Evolutionary conservation across 148 eudicot species (phyloP).

Genomic region (Chenopodium album): DNA sequence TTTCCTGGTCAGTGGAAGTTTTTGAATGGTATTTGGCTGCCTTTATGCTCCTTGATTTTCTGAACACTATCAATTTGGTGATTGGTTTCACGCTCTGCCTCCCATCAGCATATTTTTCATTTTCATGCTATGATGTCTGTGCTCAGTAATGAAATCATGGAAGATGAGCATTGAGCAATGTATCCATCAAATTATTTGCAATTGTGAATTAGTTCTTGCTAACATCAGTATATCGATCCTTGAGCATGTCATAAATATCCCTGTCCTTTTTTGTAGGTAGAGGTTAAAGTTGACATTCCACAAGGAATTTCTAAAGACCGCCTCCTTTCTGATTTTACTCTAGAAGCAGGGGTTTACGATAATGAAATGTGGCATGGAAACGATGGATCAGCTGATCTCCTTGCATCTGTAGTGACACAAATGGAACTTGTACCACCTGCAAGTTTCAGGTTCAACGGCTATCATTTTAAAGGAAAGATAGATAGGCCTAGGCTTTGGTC

Average conservation of each 20-base stretch:
- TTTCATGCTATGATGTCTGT: background rate
- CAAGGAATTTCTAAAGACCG: conserved; percentile 43
- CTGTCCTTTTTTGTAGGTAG: conserved; percentile 55
- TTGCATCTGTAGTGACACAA: conserved; percentile 51
- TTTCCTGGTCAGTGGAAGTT: background rate
- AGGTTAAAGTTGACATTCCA: conserved; percentile 77
- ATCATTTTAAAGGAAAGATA: conserved; percentile 61
- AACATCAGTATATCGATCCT: background rate
- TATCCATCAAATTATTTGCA: background rate
- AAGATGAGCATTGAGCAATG: background rate
- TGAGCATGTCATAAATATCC: background rate
- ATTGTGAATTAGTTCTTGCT: background rate
- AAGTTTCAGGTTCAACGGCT: conserved; percentile 59
- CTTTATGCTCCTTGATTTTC: background rate
- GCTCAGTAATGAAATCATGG: background rate
- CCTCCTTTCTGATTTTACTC: conserved; percentile 48
- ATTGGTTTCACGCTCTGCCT: background rate
- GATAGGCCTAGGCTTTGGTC: conserved; percentile 85
- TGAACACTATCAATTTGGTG: background rate
- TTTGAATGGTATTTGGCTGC: background rate
- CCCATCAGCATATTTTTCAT: background rate
- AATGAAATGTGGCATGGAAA: conserved; percentile 45
- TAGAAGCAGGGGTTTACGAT: conserved; percentile 76
- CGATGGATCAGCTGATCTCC: conserved; percentile 46
- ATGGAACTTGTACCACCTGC: conserved; percentile 51